These are phyloP conservation scores for Aspergillus fischeri DNA, from an alignment of 2,329 filamentous ascomycete genomes.

Conservation along the genomic window DNA sequence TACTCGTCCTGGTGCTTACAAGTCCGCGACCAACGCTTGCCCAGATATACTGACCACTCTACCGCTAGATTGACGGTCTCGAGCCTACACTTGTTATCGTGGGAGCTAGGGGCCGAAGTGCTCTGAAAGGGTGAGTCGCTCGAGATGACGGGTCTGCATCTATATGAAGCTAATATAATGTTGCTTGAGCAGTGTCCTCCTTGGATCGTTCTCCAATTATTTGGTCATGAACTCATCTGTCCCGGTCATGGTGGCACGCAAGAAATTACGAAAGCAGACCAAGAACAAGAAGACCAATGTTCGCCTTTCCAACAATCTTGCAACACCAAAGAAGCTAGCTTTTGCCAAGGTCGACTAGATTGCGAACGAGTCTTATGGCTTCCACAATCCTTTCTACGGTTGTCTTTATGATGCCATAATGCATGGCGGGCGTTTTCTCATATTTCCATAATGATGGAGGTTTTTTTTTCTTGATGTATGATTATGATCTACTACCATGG, in stretches of 20 bases:
- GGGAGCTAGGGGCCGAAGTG: constrained; percentile 84
- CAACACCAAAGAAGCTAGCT: constrained; percentile 64
- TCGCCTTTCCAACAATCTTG: constrained; percentile 76
- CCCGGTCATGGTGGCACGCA: constrained; percentile 95
- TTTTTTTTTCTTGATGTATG: constrained; percentile 6
- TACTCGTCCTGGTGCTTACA: constrained; percentile 9
- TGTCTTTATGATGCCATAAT: constrained; percentile 2
- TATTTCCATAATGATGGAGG: background rate
- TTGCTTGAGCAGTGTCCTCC: constrained; percentile 64
- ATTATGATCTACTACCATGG: constrained; percentile 4
- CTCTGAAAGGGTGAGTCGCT: constrained; percentile 77
- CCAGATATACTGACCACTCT: constrained; percentile 5
- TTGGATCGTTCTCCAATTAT: constrained; percentile 97
- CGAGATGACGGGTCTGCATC: background rate
- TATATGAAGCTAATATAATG: background rate
- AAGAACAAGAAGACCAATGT: constrained; percentile 70
- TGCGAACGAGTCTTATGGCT: background rate
- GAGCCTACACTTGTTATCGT: constrained; percentile 90
- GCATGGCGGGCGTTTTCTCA: background rate
- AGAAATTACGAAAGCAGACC: constrained; percentile 80
- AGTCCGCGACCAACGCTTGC: background rate
- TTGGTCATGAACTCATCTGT: constrained; percentile 94
- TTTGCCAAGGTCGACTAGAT: constrained; percentile 70
- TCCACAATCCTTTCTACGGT: constrained; percentile 2
- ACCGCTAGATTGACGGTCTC: constrained; percentile 72